Evolutionary conservation across 345 rosid species (phyloP).

Genomic region (Ceriops decandra): DNA sequence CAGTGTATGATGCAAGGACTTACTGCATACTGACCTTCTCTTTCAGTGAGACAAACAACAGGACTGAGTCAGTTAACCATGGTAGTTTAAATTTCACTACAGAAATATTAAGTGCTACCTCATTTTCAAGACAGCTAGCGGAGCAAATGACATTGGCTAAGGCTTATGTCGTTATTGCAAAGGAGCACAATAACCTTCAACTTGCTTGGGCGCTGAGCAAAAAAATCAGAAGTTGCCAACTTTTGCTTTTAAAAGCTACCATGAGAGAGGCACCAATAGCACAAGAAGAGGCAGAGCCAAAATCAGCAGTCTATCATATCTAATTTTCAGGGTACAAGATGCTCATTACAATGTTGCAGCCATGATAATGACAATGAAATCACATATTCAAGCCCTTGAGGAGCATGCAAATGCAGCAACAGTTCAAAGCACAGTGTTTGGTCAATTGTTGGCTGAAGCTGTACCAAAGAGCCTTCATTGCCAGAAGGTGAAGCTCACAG

Average conservation of each 20-base stretch:
- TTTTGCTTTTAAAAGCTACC: slow-evolving; percentile 85
- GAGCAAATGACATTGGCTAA: slow-evolving; percentile 96
- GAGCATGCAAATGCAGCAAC: slow-evolving; percentile 88
- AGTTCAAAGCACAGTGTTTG: slow-evolving; percentile 71
- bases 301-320: slow-evolving; percentile 60
- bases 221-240: slow-evolving; percentile 76
- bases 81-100: slow-evolving; percentile 55
- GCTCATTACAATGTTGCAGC: slow-evolving; percentile 92
- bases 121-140: slow-evolving; percentile 73
- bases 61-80: slow-evolving; percentile 37
- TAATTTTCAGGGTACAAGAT: slow-evolving; percentile 82
- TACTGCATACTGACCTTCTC: slow-evolving; percentile 16
- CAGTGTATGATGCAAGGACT: slow-evolving; percentile 8
- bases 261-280: slow-evolving; percentile 71
- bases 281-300: slow-evolving; percentile 66
- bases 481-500: slow-evolving; percentile 60
- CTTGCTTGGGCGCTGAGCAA: slow-evolving; percentile 94
- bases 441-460: slow-evolving; percentile 74
- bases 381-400: slow-evolving; percentile 94
- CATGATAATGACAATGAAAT: slow-evolving; percentile 79
- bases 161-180: slow-evolving; percentile 89
- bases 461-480: slow-evolving; percentile 84
- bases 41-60: slow-evolving; percentile 54
- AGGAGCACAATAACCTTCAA: slow-evolving; percentile 83
- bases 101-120: slow-evolving; percentile 66